These are phyloP conservation scores for Uromyces viciae-fabae DNA, from an alignment of 1,284 basidiomycete species.

Conservation along the genomic window DNA sequence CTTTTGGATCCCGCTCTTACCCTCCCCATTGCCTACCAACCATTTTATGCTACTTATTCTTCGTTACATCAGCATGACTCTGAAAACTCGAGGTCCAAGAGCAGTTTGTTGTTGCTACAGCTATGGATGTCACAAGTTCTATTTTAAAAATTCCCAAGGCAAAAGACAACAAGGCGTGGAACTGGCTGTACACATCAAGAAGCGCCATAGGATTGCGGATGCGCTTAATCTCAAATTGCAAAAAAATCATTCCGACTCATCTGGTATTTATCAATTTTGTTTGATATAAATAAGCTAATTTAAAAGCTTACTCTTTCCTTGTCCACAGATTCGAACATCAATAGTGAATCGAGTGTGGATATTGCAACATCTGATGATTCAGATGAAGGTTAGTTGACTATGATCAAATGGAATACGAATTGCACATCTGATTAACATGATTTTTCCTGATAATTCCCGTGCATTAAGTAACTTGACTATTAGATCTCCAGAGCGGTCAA, in stretches of 20 bases:
- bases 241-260: neutral
- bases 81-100: neutral
- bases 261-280: neutral
- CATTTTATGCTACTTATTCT: too few relatives aligned
- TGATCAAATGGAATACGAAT: too few relatives aligned
- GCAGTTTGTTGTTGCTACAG: conserved; percentile 13
- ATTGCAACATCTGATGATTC: neutral
- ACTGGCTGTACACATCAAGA: neutral
- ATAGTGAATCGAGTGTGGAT: neutral
- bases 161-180: conserved; percentile 6
- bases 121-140: neutral
- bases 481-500: neutral
- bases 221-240: neutral
- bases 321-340: neutral
- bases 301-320: neutral
- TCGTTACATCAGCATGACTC: too few relatives aligned
- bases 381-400: neutral
- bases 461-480: neutral
- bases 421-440: too few relatives aligned
- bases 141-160: neutral
- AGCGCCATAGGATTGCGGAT: conserved; percentile 1
- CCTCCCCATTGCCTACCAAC: neutral
- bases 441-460: too few relatives aligned
- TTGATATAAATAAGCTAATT: neutral
- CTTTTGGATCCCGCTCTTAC: neutral